Percentiles rank a stretch among this genome's conserved stretches.
These are phyloP conservation scores for Ascochyta lentis DNA, from an alignment of 2,329 filamentous ascomycete species.

Conservation along the genomic window DNA sequence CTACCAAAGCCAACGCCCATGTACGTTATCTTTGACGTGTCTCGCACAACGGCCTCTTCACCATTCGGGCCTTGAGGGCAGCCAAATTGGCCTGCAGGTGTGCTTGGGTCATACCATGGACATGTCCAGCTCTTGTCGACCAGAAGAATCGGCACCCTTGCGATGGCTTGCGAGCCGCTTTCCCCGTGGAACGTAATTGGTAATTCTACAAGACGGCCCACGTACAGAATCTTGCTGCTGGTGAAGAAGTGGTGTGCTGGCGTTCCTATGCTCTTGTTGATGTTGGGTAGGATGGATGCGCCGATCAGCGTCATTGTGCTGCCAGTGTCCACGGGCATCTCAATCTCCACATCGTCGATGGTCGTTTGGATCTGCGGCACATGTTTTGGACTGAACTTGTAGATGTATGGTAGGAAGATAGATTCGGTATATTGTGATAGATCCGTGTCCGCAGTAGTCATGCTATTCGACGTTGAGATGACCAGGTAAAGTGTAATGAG, in stretches of 20 bases:
- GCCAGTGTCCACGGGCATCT: constrained; percentile 46
- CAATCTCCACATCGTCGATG: constrained; percentile 34
- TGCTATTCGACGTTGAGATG: constrained; percentile 14
- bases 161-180: constrained; percentile 26
- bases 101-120: constrained; percentile 43
- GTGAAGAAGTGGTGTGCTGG: constrained; percentile 44
- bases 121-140: constrained; percentile 45
- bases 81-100: constrained; percentile 28
- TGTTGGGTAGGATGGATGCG: constrained; percentile 38
- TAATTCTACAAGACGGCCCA: constrained; percentile 39
- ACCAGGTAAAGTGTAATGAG: constrained; percentile 10
- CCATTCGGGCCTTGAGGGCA: constrained; percentile 39
- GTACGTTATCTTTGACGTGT: constrained; percentile 42
- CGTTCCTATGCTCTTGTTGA: constrained; percentile 30
- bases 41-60: constrained; percentile 30
- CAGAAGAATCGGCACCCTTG: constrained; percentile 38
- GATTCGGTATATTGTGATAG: constrained; percentile 27
- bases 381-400: constrained; percentile 35
- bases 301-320: constrained; percentile 46
- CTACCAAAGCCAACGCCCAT: constrained; percentile 48
- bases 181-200: constrained; percentile 37
- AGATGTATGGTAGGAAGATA: constrained; percentile 44
- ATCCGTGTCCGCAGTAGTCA: constrained; percentile 18
- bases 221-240: constrained; percentile 45
- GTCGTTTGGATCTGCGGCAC: constrained; percentile 38